phyloP scores from a whole-genome alignment of 495 filamentous ascomycete genomes.

The Talaromyces wortmannii region DNA sequence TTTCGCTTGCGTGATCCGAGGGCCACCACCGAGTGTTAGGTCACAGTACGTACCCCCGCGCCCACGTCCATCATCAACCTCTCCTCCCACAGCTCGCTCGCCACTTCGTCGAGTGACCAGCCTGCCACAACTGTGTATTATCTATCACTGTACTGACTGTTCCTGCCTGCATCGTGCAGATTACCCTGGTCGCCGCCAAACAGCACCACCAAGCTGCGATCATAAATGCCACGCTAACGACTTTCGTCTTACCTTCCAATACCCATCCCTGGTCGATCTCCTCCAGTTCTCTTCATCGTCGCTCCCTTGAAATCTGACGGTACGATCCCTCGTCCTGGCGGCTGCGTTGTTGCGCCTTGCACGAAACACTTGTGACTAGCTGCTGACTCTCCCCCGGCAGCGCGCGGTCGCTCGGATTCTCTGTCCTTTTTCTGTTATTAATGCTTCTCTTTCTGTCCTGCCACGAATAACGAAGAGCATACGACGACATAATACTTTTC shows the following conservation, averaged over 20 bases:
- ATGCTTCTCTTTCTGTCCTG: neutral
- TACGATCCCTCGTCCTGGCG: neutral
- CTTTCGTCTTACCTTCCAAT: neutral
- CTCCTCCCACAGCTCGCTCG: neutral
- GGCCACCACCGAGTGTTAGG: neutral
- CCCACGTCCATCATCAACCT: neutral
- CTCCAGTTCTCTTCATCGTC: constrained; percentile 1
- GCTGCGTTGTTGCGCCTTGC: neutral
- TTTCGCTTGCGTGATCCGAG: neutral
- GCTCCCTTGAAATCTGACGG: constrained; percentile 3
- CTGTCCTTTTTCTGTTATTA: neutral
- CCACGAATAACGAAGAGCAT: constrained; percentile 4
- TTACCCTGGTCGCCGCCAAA: neutral
- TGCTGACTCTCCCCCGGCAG: neutral
- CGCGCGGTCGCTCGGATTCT: constrained; percentile 6
- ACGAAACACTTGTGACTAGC: neutral
- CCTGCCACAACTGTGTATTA: too few species aligned
- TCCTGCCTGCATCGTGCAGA: too few species aligned
- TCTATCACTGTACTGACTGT: too few species aligned
- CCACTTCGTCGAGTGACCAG: too few species aligned
- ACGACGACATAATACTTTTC: constrained; percentile 3
- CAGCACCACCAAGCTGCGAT: neutral
- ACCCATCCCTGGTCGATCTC: neutral
- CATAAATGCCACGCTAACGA: neutral
- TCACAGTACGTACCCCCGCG: neutral